These are phyloP conservation scores for Bocquillonia castaneifolia DNA, from an alignment of 441 rosid genomes.

Conservation along the genomic window DNA sequence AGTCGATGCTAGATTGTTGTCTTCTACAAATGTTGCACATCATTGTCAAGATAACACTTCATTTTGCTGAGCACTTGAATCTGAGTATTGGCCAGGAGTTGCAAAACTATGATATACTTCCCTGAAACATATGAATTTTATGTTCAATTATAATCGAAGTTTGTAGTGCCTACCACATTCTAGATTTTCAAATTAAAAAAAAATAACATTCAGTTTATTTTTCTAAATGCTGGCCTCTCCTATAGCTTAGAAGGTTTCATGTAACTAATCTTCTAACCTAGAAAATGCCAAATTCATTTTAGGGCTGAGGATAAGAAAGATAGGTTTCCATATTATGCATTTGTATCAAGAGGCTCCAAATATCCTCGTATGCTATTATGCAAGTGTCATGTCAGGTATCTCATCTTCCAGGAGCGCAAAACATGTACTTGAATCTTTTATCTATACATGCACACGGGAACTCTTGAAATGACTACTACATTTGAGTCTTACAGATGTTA, in stretches of 20 bases:
- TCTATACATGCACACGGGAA: background rate
- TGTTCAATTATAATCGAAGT: background rate
- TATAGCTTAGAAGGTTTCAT: too few relatives aligned
- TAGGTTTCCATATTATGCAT: background rate
- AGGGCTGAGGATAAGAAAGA: background rate
- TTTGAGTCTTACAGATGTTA: too few relatives aligned
- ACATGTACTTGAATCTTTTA: background rate
- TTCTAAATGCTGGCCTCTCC: background rate
- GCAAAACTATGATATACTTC: constrained; percentile 14
- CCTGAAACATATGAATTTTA: constrained; percentile 28
- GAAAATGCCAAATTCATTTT: background rate
- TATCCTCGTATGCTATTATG: background rate
- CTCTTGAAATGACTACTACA: background rate
- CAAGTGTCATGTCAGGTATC: background rate
- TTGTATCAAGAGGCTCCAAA: background rate
- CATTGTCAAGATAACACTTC: background rate
- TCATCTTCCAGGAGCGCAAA: background rate
- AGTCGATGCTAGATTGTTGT: background rate
- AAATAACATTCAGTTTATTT: background rate
- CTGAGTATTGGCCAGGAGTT: constrained; percentile 7
- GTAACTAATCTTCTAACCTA: too few relatives aligned
- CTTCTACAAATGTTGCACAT: constrained; percentile 4
- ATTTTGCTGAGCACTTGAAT: constrained; percentile 16
- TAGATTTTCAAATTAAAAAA: background rate
- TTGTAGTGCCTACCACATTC: background rate